Conservation (phyloP, 2,329 filamentous ascomycete genomes). For the Orbilia blumenaviensis region DNA sequence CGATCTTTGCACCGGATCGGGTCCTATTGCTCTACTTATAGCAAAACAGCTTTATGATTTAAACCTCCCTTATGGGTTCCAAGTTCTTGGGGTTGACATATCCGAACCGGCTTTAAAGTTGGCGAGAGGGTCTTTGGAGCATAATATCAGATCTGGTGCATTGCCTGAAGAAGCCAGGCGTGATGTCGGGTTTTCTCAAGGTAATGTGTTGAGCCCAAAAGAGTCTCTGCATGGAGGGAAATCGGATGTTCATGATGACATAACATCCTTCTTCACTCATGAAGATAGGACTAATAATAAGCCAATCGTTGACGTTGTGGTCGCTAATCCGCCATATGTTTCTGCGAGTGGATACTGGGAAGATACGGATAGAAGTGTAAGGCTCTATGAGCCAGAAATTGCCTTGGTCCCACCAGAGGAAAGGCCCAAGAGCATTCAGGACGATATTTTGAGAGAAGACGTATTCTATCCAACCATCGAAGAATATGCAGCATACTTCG, state of each 20-base stretch:
- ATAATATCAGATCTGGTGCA: constrained; percentile 63
- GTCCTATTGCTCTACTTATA: constrained; percentile 84
- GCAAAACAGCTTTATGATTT: constrained; percentile 67
- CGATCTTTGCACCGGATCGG: constrained; percentile 89
- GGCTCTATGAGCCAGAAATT: constrained; percentile 79
- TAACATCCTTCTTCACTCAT: constrained; percentile 62
- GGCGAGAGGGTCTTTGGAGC: constrained; percentile 70
- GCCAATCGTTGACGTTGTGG: constrained; percentile 70
- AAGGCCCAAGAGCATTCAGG: neutral
- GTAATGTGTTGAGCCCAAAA: constrained; percentile 62
- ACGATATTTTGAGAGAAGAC: constrained; percentile 46
- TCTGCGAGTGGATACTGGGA: constrained; percentile 71
- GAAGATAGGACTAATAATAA: neutral
- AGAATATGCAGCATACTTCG: constrained; percentile 44
- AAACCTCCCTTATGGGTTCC: constrained; percentile 61
- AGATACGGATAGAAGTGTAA: constrained; percentile 76
- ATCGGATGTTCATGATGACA: constrained; percentile 58
- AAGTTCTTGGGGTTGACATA: constrained; percentile 77
- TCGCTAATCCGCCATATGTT: constrained; percentile 93
- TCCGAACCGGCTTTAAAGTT: constrained; percentile 73
- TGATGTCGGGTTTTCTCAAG: constrained; percentile 63
- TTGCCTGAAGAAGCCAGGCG: constrained; percentile 23
- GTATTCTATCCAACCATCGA: constrained; percentile 56
- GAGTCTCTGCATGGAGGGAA: neutral
- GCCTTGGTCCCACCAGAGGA: constrained; percentile 74